Evolutionary conservation across 495 filamentous ascomycete species (phyloP).

Genomic region (Podospora didyma): DNA sequence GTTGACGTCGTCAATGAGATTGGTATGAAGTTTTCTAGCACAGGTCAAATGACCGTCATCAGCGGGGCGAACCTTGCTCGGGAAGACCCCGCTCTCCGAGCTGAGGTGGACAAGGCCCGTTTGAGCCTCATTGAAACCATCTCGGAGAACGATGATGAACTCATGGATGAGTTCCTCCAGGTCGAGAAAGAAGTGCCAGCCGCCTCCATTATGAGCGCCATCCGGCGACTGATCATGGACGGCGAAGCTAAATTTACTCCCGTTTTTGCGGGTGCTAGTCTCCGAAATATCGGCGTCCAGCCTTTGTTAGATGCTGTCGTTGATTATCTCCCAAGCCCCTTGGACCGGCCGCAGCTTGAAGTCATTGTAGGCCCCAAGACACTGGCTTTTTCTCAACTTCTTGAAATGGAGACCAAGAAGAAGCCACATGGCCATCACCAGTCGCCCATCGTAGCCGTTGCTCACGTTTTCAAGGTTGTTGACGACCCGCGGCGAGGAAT

Average conservation of each 20-base stretch:
- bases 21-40: slow-evolving; percentile 46
- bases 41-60: slow-evolving; percentile 53
- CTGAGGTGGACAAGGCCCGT: slow-evolving; percentile 74
- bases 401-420: slow-evolving; percentile 48
- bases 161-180: slow-evolving; percentile 81
- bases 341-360: slow-evolving; percentile 72
- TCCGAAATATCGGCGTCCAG: slow-evolving; percentile 91
- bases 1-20: slow-evolving; percentile 68
- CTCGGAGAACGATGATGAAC: slow-evolving; percentile 78
- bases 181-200: slow-evolving; percentile 68
- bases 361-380: slow-evolving; percentile 60
- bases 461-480: slow-evolving; percentile 95
- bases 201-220: slow-evolving; percentile 61
- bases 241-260: slow-evolving; percentile 66
- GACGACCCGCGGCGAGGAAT: slow-evolving; percentile 81
- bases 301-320: slow-evolving; percentile 85
- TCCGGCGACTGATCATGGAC: slow-evolving; percentile 68
- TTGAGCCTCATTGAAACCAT: slow-evolving; percentile 74
- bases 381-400: slow-evolving; percentile 48
- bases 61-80: slow-evolving; percentile 36
- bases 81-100: slow-evolving; percentile 45
- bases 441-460: slow-evolving; percentile 63
- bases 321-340: slow-evolving; percentile 80
- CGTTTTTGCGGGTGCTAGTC: slow-evolving; percentile 87
- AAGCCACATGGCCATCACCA: slow-evolving; percentile 33